Evolutionary conservation across 116 monocot species (phyloP).

Genomic region (Papilionanthe hybrid): DNA sequence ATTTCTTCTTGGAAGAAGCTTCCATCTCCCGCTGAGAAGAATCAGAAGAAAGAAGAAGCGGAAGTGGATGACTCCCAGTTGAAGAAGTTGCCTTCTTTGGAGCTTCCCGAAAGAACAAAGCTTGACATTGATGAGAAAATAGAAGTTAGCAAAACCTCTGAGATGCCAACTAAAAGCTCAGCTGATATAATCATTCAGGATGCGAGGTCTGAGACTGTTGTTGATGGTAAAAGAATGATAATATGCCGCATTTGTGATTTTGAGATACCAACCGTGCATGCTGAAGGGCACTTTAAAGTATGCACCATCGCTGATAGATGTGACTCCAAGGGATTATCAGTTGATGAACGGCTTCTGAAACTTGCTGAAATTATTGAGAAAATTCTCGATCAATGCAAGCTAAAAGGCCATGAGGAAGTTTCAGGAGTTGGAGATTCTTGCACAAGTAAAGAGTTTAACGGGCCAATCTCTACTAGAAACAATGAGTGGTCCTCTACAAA

Average conservation of each 20-base stretch:
- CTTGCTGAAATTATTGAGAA: slow-evolving; percentile 72
- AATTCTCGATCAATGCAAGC: slow-evolving; percentile 37
- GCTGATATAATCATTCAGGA: slow-evolving; percentile 7
- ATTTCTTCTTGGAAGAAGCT: slow-evolving; percentile 97
- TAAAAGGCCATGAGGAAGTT: slow-evolving; percentile 15
- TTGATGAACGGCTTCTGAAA: slow-evolving; percentile 67
- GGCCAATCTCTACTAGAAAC: slow-evolving; percentile 12
- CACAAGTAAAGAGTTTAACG: slow-evolving; percentile 27
- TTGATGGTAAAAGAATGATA: slow-evolving; percentile 50
- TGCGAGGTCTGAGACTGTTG: background rate
- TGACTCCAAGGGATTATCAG: slow-evolving; percentile 69
- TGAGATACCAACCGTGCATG: slow-evolving; percentile 77
- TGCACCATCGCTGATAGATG: slow-evolving; percentile 87
- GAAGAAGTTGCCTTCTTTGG: slow-evolving; percentile 19
- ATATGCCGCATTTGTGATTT: slow-evolving; percentile 95
- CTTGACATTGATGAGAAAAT: slow-evolving; percentile 14
- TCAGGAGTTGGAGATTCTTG: slow-evolving; percentile 13
- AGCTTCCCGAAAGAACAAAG: slow-evolving; percentile 23
- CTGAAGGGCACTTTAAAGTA: slow-evolving; percentile 73
- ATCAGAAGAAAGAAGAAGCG: slow-evolving; percentile 19
- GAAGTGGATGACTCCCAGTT: slow-evolving; percentile 15
- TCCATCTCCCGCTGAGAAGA: slow-evolving; percentile 76
- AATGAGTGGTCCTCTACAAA: slow-evolving; percentile 15
- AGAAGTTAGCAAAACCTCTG: background rate
- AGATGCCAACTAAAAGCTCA: slow-evolving; percentile 7